These are phyloP conservation scores for Apophysomyces elegans DNA, from an alignment of 371 early-diverging fungal species.

Conservation along the genomic window DNA sequence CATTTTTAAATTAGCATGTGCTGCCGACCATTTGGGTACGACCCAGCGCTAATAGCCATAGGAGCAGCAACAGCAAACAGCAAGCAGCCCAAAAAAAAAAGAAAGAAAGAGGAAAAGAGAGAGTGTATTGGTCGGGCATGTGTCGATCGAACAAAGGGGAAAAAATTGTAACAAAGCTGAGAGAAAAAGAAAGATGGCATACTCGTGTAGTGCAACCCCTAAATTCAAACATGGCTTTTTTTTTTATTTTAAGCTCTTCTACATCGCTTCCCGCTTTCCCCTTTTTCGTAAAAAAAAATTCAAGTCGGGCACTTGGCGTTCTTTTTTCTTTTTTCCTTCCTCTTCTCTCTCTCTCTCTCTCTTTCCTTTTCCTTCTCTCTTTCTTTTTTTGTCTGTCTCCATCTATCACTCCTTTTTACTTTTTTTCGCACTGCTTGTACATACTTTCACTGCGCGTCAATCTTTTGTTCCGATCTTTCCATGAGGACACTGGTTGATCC, in stretches of 20 bases:
- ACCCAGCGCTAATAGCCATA: neutral
- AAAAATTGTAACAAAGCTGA: conserved; percentile 8
- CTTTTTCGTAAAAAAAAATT: conserved; percentile 14
- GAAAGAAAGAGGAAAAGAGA: neutral
- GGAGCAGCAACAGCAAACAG: neutral
- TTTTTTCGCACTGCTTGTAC: conserved; percentile 15
- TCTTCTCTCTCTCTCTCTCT: conserved; percentile 8
- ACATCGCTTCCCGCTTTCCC: conserved; percentile 13
- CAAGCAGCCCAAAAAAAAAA: too few species aligned
- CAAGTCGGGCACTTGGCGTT: neutral
- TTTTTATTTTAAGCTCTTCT: conserved; percentile 8
- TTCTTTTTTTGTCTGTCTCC: neutral
- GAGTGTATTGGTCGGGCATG: conserved; percentile 3
- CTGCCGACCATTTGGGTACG: conserved; percentile 2
- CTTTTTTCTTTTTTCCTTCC: conserved; percentile 15
- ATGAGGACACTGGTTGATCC: conserved; percentile 10
- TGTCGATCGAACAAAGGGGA: conserved; percentile 12
- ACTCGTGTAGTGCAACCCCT: conserved; percentile 15
- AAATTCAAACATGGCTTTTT: conserved; percentile 19
- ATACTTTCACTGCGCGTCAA: conserved; percentile 15
- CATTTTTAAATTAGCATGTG: conserved; percentile 6
- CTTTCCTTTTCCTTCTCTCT: conserved; percentile 2
- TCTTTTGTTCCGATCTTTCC: conserved; percentile 15
- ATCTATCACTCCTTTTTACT: conserved; percentile 5
- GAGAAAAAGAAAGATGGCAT: neutral